A percentile compares a stretch with the other conserved stretches of the same genome.
These are phyloP conservation scores for Aspergillus heteromorphus DNA, from an alignment of 495 filamentous ascomycete genomes.

Conservation along the genomic window DNA sequence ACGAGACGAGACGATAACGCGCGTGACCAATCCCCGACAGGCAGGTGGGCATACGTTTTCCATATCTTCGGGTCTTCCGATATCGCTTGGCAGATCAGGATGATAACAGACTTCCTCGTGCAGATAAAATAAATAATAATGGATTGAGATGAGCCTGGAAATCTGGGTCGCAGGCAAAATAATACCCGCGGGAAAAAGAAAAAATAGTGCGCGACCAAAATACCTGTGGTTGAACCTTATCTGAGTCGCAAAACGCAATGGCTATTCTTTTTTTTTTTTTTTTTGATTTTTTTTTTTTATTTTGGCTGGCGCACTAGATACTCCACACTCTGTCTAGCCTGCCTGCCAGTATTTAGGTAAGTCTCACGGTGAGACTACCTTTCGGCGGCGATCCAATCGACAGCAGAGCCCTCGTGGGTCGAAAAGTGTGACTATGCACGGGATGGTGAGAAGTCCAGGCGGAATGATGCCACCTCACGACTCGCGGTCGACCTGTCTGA, in stretches of 20 bases:
- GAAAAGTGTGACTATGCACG: slow-evolving; percentile 8
- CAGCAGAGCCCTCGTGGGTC: background rate
- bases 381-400: background rate
- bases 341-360: background rate
- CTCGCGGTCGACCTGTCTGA: background rate
- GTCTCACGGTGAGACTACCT: background rate
- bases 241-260: background rate
- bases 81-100: background rate
- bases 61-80: background rate
- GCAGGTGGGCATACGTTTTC: background rate
- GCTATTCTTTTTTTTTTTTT: no score
- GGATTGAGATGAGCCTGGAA: background rate
- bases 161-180: background rate
- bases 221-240: slow-evolving; percentile 3
- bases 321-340: slow-evolving; percentile 1
- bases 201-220: background rate
- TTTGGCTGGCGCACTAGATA: background rate
- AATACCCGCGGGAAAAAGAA: background rate
- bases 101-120: background rate
- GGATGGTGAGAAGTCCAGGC: slow-evolving; percentile 1
- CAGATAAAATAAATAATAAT: no score
- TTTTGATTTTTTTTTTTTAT: no score
- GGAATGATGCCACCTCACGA: background rate
- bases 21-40: background rate
- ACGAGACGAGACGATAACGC: no score